Evolutionary conservation across 305 asterid genomes (phyloP).

Genomic region (Fraxinus paxiana): DNA sequence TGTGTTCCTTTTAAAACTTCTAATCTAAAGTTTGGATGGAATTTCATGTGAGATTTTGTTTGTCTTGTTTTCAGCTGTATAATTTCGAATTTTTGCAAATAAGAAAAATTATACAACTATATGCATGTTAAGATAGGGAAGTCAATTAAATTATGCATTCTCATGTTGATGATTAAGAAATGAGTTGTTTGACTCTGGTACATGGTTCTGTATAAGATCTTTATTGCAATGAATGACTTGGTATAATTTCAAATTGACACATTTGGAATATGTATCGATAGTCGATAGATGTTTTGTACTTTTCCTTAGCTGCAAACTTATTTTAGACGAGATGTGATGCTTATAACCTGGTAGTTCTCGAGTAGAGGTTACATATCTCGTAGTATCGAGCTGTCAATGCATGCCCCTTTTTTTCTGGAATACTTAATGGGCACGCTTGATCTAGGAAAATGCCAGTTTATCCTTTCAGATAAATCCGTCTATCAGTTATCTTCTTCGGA

Average conservation of each 20-base stretch:
- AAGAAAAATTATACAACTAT: neutral
- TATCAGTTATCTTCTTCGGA: too few relatives aligned
- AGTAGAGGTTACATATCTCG: neutral
- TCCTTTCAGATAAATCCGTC: too few relatives aligned
- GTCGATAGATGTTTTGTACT: neutral
- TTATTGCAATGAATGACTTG: neutral
- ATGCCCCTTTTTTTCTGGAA: neutral
- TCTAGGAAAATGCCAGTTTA: too few relatives aligned
- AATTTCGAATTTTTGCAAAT: neutral
- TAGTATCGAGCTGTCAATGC: neutral
- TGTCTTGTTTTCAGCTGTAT: neutral
- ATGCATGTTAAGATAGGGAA: neutral
- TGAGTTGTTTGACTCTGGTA: neutral
- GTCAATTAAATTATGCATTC: neutral
- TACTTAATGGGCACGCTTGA: too few relatives aligned
- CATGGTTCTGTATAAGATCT: neutral
- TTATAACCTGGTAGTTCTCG: neutral
- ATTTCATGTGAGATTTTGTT: neutral
- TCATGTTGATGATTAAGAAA: neutral
- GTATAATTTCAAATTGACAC: neutral
- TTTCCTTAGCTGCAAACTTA: neutral
- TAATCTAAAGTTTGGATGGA: neutral
- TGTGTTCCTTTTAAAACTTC: neutral
- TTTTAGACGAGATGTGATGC: neutral
- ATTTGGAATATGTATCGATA: neutral